Conservation (phyloP, 2,329 filamentous ascomycete genomes). For the Ophiostoma piceae region DNA sequence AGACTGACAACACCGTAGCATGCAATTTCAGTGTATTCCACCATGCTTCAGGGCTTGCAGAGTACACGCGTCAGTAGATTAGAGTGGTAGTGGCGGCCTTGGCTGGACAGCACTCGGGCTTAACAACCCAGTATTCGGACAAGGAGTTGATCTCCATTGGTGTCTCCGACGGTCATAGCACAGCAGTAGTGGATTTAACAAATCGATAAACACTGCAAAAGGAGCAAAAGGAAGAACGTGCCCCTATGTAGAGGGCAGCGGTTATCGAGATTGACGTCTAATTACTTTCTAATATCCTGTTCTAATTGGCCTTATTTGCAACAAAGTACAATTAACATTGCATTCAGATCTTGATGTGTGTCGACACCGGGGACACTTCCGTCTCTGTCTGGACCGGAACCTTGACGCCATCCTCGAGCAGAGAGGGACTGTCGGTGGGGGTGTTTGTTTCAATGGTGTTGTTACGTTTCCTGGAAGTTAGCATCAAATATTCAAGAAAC, state of each 20-base stretch:
- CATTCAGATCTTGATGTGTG: neutral
- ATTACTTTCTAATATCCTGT: neutral
- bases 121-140: slow-evolving; percentile 11
- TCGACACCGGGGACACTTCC: neutral
- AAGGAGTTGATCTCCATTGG: neutral
- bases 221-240: no score
- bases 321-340: neutral
- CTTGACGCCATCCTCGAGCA: neutral
- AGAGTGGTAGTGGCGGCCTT: neutral
- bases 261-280: neutral
- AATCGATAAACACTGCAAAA: neutral
- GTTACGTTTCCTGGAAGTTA: neutral
- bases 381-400: neutral
- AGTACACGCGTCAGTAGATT: neutral
- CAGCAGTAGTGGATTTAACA: neutral
- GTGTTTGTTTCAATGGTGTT: neutral
- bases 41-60: neutral
- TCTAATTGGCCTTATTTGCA: neutral
- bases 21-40: neutral
- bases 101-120: slow-evolving; percentile 8
- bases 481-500: no score
- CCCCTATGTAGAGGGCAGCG: neutral
- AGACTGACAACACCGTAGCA: neutral
- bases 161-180: slow-evolving; percentile 2
- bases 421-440: neutral